These are phyloP conservation scores for Neurospora sublineolata DNA, from an alignment of 495 filamentous ascomycete genomes.

Conservation along the genomic window DNA sequence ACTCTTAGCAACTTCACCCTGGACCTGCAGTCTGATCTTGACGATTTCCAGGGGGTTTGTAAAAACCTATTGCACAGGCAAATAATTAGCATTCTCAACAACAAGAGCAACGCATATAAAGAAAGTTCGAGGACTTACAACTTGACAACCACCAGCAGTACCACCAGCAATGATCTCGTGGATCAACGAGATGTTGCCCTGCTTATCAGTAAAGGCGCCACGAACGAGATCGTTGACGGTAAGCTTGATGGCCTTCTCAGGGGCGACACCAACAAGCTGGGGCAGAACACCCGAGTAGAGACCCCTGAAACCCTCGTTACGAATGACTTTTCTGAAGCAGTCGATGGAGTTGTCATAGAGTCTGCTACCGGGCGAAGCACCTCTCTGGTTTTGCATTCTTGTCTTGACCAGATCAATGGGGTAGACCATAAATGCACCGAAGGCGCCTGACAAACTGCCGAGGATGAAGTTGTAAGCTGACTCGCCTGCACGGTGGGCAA, in stretches of 20 bases:
- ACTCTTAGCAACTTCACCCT: slow-evolving; percentile 87
- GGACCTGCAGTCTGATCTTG: slow-evolving; percentile 95
- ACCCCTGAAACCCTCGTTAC: slow-evolving; percentile 80
- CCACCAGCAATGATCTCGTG: slow-evolving; percentile 83
- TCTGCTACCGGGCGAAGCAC: slow-evolving; percentile 64
- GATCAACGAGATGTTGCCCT: slow-evolving; percentile 58
- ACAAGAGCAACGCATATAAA: neutral
- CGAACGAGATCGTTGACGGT: slow-evolving; percentile 93
- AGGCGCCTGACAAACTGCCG: slow-evolving; percentile 83
- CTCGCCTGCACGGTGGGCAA: slow-evolving; percentile 55
- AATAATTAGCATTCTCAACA: slow-evolving; percentile 7
- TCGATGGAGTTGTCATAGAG: slow-evolving; percentile 95
- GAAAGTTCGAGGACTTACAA: slow-evolving; percentile 48
- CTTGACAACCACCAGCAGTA: slow-evolving; percentile 86
- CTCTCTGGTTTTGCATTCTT: slow-evolving; percentile 93
- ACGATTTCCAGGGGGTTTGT: slow-evolving; percentile 98
- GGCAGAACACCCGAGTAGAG: slow-evolving; percentile 91
- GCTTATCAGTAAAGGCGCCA: slow-evolving; percentile 60
- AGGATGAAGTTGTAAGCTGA: slow-evolving; percentile 83
- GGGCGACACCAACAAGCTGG: slow-evolving; percentile 91
- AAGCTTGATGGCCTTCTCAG: slow-evolving; percentile 97
- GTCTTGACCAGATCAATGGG: slow-evolving; percentile 98
- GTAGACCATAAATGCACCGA: slow-evolving; percentile 98
- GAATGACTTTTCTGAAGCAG: slow-evolving; percentile 82
- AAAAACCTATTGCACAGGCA: slow-evolving; percentile 52